These are phyloP conservation scores for Roridomyces roridus DNA, from an alignment of 768 basidiomycete species.

Conservation along the genomic window DNA sequence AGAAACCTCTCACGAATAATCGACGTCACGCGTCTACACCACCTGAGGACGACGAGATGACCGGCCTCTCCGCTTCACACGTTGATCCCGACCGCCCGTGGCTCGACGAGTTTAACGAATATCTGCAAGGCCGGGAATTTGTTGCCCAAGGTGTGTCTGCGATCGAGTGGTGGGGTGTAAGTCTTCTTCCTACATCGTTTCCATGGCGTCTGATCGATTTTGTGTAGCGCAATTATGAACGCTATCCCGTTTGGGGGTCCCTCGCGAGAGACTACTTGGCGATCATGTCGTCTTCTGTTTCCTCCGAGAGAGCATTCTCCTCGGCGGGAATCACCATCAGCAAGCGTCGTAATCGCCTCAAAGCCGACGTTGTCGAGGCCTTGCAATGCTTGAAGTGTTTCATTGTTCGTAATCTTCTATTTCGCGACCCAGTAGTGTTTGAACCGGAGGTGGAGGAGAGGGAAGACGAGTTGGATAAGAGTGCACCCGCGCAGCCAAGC, in stretches of 20 bases:
- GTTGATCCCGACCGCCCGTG: not conserved
- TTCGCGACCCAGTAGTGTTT: slow-evolving; percentile 25
- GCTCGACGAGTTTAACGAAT: slow-evolving; percentile 6
- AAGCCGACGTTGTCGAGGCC: slow-evolving; percentile 42
- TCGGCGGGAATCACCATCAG: slow-evolving; percentile 44
- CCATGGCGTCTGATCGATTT: not conserved
- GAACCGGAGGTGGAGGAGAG: slow-evolving; percentile 10
- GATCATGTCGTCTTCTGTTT: slow-evolving; percentile 37
- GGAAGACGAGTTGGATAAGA: not conserved
- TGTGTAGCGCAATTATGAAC: not conserved
- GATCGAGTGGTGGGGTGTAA: slow-evolving; percentile 14
- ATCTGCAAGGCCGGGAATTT: not conserved
- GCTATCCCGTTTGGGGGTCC: slow-evolving; percentile 33
- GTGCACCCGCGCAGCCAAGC: not conserved
- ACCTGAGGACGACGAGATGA: not conserved
- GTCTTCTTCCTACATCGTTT: not conserved
- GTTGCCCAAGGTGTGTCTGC: slow-evolving; percentile 3
- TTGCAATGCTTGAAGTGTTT: slow-evolving; percentile 37
- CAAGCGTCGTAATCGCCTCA: slow-evolving; percentile 39
- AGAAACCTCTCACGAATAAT: not conserved
- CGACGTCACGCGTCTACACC: not conserved
- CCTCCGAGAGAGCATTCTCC: slow-evolving; percentile 45
- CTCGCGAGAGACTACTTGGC: slow-evolving; percentile 34
- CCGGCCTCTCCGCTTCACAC: not conserved
- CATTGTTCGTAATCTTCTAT: slow-evolving; percentile 30